Conservation (phyloP, 2,329 filamentous ascomycete species). For the Fusarium longipes region DNA sequence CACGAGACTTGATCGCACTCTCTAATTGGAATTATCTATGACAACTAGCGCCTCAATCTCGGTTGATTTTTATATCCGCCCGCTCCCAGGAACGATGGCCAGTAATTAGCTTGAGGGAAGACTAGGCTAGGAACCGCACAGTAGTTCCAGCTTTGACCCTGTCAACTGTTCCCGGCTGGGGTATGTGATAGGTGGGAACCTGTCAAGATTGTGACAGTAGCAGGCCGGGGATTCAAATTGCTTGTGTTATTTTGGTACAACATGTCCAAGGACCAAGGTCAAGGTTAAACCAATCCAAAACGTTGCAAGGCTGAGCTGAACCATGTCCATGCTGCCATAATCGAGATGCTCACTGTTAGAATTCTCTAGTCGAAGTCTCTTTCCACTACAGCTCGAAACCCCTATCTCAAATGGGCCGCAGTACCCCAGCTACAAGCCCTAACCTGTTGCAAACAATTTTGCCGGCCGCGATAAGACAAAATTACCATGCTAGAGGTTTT, state of each 20-base stretch:
- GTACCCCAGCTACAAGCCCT: too few species aligned
- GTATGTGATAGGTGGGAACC: neutral
- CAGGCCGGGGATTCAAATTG: neutral
- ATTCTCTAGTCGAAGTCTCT: too few species aligned
- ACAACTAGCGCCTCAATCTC: neutral
- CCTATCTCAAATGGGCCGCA: too few species aligned
- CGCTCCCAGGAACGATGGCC: neutral
- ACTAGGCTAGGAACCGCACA: neutral
- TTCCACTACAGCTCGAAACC: neutral
- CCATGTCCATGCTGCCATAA: too few species aligned
- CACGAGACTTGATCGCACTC: neutral
- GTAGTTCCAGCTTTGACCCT: neutral
- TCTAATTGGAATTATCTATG: neutral
- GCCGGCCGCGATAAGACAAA: neutral
- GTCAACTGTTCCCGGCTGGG: too few species aligned
- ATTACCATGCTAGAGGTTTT: neutral
- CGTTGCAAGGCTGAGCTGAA: neutral
- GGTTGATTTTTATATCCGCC: neutral
- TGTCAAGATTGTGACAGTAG: neutral
- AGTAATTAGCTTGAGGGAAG: neutral
- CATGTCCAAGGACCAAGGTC: too few species aligned
- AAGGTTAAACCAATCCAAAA: too few species aligned
- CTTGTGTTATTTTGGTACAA: too few species aligned
- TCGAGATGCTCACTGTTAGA: too few species aligned
- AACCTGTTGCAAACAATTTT: neutral